Evolutionary conservation across 495 filamentous ascomycete genomes (phyloP).

Genomic region (Thozetella sp.): DNA sequence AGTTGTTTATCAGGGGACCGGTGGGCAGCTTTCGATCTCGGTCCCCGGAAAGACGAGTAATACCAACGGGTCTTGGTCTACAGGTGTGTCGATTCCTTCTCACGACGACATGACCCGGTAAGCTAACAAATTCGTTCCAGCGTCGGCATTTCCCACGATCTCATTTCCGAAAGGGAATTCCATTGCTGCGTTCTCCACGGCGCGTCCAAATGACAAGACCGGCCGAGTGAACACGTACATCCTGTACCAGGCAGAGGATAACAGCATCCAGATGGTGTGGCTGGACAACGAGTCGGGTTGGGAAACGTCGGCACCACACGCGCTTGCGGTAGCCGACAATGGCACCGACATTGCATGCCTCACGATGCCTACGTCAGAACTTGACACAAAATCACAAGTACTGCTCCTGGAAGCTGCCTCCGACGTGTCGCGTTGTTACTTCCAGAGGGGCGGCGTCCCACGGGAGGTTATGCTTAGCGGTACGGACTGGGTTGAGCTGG

Average conservation of each 20-base stretch:
- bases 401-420: constrained; percentile 6
- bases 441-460: constrained; percentile 13
- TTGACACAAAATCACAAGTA: background rate
- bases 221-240: constrained; percentile 16
- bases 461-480: constrained; percentile 10
- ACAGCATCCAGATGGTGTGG: constrained; percentile 13
- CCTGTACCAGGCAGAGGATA: constrained; percentile 9
- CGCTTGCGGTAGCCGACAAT: constrained; percentile 8
- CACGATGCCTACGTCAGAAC: constrained; percentile 10
- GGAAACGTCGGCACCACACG: constrained; percentile 11
- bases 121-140: background rate
- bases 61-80: too few species aligned
- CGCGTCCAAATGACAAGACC: constrained; percentile 1
- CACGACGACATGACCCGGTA: constrained; percentile 1
- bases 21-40: background rate
- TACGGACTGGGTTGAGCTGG: constrained; percentile 8
- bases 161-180: background rate
- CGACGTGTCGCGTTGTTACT: constrained; percentile 11
- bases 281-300: constrained; percentile 2
- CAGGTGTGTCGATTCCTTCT: too few species aligned
- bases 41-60: constrained; percentile 3
- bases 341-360: constrained; percentile 16
- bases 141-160: background rate
- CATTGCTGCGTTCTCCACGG: constrained; percentile 16
- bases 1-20: constrained; percentile 14